A percentile compares a stretch with the other conserved stretches of the same genome.
phyloP scores from a whole-genome alignment of 768 basidiomycete species.

The Leccinum truebloodii region DNA sequence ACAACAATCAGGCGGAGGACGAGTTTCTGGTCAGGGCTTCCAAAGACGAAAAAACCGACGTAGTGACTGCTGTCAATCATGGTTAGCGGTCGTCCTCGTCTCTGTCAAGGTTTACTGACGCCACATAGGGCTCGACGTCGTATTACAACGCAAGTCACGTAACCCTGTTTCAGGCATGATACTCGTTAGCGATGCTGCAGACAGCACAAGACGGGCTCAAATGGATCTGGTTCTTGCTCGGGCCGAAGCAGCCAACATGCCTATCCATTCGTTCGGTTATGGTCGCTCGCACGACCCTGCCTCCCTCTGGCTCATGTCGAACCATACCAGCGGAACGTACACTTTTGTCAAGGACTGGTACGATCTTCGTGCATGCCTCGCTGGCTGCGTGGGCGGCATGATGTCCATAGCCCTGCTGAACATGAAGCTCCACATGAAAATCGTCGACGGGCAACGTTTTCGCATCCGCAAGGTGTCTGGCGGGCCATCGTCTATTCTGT shows the following conservation, averaged over 20 bases:
- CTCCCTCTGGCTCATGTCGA: conserved; percentile 98
- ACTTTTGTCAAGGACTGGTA: conserved; percentile 99
- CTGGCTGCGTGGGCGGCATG: conserved; percentile 95
- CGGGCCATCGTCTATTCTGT: conserved; percentile 81
- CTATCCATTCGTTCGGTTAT: conserved; percentile 97
- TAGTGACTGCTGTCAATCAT: conserved; percentile 98
- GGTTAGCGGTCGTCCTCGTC: conserved; percentile 43
- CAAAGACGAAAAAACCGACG: conserved; percentile 94
- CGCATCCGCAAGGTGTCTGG: conserved; percentile 94
- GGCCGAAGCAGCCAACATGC: conserved; percentile 94
- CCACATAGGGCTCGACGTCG: conserved; percentile 78
- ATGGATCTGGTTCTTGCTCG: conserved; percentile 98
- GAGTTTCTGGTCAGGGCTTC: conserved; percentile 68
- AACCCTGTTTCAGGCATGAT: conserved; percentile 92
- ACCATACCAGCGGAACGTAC: conserved; percentile 96
- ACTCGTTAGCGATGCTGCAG: conserved; percentile 89
- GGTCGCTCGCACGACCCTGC: conserved; percentile 97
- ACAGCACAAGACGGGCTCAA: conserved; percentile 89
- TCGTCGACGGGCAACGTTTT: conserved; percentile 89
- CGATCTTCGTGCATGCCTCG: conserved; percentile 87
- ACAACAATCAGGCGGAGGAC: conserved; percentile 50
- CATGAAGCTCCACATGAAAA: conserved; percentile 95
- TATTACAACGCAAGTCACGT: conserved; percentile 90
- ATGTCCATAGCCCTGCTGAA: conserved; percentile 91
- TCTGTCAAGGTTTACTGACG: not conserved